phyloP scores from a whole-genome alignment of 2,329 filamentous ascomycete genomes.

The Monilinia vaccinii-corymbosi region DNA sequence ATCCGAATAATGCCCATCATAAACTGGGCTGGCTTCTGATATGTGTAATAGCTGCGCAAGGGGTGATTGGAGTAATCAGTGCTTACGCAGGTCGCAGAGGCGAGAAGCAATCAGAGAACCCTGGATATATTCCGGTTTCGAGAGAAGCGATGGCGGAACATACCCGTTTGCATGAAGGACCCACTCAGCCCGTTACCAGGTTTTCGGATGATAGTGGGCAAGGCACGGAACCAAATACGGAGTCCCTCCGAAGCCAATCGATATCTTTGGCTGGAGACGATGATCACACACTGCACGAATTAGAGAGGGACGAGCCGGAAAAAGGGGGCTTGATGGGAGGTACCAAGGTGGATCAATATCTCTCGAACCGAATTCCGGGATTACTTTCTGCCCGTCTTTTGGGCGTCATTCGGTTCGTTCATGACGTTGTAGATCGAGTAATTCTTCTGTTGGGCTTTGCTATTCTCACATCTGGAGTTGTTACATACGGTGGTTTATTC shows the following conservation, averaged over 20 bases:
- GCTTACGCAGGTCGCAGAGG: conserved; percentile 24
- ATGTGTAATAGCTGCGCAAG: conserved; percentile 61
- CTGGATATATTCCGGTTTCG: conserved; percentile 54
- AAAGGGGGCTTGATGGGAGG: conserved; percentile 34
- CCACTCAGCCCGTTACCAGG: conserved; percentile 34
- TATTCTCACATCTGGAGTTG: conserved; percentile 60
- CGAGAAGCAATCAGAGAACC: conserved; percentile 35
- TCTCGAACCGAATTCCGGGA: conserved; percentile 45
- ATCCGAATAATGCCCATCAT: conserved; percentile 80
- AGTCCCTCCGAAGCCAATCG: conserved; percentile 57
- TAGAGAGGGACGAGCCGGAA: conserved; percentile 40
- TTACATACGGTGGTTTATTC: conserved; percentile 76
- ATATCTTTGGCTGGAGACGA: conserved; percentile 43
- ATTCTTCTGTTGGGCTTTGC: conserved; percentile 73
- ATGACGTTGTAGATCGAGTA: conserved; percentile 63
- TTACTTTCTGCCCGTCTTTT: conserved; percentile 49
- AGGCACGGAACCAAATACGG: conserved; percentile 61
- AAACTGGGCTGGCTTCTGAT: conserved; percentile 80
- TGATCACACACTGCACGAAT: conserved; percentile 26
- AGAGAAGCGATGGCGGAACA: conserved; percentile 45
- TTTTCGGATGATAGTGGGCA: conserved; percentile 63
- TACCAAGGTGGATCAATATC: conserved; percentile 38
- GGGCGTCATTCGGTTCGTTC: conserved; percentile 48
- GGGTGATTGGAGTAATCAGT: conserved; percentile 41
- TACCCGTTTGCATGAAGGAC: conserved; percentile 35